Conservation (phyloP, 2,329 filamentous ascomycete species). For the Ophiostoma sp. region DNA sequence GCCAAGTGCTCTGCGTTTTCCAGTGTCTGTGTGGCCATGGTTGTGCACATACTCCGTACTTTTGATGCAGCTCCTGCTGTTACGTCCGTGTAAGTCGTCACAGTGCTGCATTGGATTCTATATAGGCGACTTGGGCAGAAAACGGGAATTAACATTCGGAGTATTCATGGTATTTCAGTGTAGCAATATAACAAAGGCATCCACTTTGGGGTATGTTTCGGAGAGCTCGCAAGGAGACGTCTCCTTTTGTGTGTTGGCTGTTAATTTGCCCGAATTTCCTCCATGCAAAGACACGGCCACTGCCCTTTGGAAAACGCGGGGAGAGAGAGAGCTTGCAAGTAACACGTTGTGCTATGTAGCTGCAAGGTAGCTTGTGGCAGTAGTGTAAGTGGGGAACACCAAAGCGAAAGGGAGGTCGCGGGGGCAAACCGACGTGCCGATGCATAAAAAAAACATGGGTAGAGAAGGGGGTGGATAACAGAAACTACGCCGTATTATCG, state of each 20-base stretch:
- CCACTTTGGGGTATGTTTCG: neutral
- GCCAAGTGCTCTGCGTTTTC: neutral
- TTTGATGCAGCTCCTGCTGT: neutral
- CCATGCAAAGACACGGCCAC: neutral
- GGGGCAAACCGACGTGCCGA: neutral
- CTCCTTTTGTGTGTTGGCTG: neutral
- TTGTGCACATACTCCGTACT: neutral
- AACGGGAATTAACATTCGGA: neutral
- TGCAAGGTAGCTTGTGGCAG: neutral
- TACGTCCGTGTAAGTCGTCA: neutral
- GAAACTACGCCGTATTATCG: neutral
- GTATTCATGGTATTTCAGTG: neutral
- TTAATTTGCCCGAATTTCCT: neutral
- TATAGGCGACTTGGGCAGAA: slow-evolving; percentile 1
- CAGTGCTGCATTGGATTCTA: neutral
- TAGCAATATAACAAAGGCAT: neutral
- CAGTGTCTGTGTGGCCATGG: no score
- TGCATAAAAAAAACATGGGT: neutral
- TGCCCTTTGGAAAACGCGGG: neutral
- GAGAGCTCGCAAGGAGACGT: neutral
- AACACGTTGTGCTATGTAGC: neutral
- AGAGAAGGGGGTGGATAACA: neutral
- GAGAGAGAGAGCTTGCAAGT: neutral
- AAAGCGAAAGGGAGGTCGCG: neutral
- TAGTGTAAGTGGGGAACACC: neutral